These are phyloP conservation scores for Waitea zeae DNA, from an alignment of 1,284 basidiomycete species.

Conservation along the genomic window DNA sequence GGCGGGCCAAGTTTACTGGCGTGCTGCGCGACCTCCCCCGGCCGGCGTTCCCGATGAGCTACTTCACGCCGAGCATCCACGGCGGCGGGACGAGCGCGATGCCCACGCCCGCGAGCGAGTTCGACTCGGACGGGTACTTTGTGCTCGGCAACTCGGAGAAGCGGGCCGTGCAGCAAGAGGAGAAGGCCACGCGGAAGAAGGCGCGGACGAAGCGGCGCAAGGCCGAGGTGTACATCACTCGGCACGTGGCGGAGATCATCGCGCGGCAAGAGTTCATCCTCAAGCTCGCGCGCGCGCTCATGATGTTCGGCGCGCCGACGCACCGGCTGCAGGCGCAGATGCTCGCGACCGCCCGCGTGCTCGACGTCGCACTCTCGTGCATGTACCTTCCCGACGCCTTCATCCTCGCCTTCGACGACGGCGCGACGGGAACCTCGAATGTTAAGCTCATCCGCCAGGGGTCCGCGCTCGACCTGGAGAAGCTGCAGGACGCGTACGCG, in stretches of 20 bases:
- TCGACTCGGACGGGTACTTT: slow-evolving; percentile 5
- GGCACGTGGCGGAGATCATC: slow-evolving; percentile 77
- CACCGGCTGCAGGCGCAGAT: slow-evolving; percentile 82
- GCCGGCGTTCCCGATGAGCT: no score
- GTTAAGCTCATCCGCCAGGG: slow-evolving; percentile 75
- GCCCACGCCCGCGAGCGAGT: slow-evolving; percentile 7
- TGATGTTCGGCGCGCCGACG: slow-evolving; percentile 92
- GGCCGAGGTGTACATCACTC: slow-evolving; percentile 49
- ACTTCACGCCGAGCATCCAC: no score
- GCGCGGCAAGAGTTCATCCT: slow-evolving; percentile 82
- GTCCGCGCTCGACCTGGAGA: slow-evolving; percentile 59
- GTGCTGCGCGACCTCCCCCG: slow-evolving; percentile 17
- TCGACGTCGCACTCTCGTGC: slow-evolving; percentile 73
- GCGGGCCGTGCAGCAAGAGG: slow-evolving; percentile 22
- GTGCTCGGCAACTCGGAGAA: slow-evolving; percentile 19
- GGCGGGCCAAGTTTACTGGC: slow-evolving; percentile 14
- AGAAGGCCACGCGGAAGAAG: slow-evolving; percentile 51
- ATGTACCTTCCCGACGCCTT: slow-evolving; percentile 80
- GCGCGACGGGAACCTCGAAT: slow-evolving; percentile 69
- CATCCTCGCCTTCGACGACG: slow-evolving; percentile 73
- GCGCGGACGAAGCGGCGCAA: slow-evolving; percentile 19
- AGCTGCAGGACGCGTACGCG: slow-evolving; percentile 59
- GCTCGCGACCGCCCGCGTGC: slow-evolving; percentile 69
- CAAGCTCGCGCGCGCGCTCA: slow-evolving; percentile 78
- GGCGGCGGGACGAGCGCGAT: neutral